A percentile compares a stretch with the other conserved stretches of the same genome.
Evolutionary conservation across 2,329 filamentous ascomycete genomes (phyloP).

Genomic region (Escovopsis sp.): DNA sequence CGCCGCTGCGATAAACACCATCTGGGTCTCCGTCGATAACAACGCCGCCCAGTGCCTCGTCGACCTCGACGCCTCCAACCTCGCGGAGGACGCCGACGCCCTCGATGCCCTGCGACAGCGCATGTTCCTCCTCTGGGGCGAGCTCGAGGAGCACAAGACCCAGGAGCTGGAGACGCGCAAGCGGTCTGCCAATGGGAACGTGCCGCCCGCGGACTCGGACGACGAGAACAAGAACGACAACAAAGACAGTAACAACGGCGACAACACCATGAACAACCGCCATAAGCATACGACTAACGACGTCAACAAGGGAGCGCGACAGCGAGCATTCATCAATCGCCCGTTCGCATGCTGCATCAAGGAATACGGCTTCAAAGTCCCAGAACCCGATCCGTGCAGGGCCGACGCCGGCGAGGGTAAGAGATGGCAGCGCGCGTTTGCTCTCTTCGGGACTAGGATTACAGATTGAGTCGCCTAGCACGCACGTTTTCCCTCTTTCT

Average conservation of each 20-base stretch:
- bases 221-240: conserved; percentile 4
- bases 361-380: conserved; percentile 48
- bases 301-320: conserved; percentile 2
- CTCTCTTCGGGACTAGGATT: conserved; percentile 50
- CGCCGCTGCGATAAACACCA: no score
- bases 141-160: conserved; percentile 57
- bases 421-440: conserved; percentile 48
- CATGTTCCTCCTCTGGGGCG: conserved; percentile 71
- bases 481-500: no score
- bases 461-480: conserved; percentile 2
- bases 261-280: no score
- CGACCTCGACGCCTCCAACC: conserved; percentile 32
- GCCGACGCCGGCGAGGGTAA: conserved; percentile 28
- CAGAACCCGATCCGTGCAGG: conserved; percentile 23
- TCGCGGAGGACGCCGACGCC: conserved; percentile 34
- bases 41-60: conserved; percentile 32
- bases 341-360: conserved; percentile 57
- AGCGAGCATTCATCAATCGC: conserved; percentile 28
- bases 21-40: conserved; percentile 58
- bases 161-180: conserved; percentile 14
- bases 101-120: conserved; percentile 47
- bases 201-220: conserved; percentile 22
- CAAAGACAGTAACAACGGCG: no score
- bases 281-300: no score
- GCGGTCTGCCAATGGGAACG: conserved; percentile 11